Evolutionary conservation across 306 rosid genomes (phyloP).

Genomic region (Vachellia pachyceras): DNA sequence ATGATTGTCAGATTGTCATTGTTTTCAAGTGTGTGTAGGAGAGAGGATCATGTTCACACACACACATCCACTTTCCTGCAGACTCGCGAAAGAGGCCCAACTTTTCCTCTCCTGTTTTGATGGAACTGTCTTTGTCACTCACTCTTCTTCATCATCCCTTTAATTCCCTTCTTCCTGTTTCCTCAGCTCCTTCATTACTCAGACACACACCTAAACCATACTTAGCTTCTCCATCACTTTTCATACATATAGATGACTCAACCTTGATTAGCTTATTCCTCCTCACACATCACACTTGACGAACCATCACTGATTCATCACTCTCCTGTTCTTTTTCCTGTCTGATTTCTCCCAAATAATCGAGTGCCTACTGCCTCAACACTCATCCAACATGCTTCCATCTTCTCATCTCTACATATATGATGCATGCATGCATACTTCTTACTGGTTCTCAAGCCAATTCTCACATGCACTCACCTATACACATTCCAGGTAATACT

Average conservation of each 20-base stretch:
- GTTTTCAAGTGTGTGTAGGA: too few species aligned
- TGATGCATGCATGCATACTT: too few species aligned
- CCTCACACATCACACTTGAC: too few species aligned
- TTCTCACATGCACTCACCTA: neutral
- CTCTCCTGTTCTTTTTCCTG: neutral
- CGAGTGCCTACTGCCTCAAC: neutral
- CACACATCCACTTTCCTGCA: conserved; percentile 35
- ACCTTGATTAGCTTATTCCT: too few species aligned
- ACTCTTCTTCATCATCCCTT: neutral
- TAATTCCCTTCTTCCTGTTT: neutral
- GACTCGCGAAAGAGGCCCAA: conserved; percentile 39
- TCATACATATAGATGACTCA: too few species aligned
- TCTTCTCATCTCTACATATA: neutral
- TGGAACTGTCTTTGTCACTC: conserved; percentile 45
- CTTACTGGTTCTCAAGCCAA: neutral
- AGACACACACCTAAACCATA: neutral
- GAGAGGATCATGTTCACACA: too few species aligned
- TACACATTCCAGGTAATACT: neutral
- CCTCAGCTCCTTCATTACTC: conserved; percentile 35
- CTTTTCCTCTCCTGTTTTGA: conserved; percentile 53
- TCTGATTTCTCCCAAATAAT: neutral
- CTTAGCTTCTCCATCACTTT: conserved; percentile 29
- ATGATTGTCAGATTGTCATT: too few species aligned
- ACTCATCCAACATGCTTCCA: neutral
- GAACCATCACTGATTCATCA: too few species aligned